Evolutionary conservation across 2,329 filamentous ascomycete species (phyloP), one percentile per base, ranked within the genome.

Genomic region (Fusarium tuaranense): DNA sequence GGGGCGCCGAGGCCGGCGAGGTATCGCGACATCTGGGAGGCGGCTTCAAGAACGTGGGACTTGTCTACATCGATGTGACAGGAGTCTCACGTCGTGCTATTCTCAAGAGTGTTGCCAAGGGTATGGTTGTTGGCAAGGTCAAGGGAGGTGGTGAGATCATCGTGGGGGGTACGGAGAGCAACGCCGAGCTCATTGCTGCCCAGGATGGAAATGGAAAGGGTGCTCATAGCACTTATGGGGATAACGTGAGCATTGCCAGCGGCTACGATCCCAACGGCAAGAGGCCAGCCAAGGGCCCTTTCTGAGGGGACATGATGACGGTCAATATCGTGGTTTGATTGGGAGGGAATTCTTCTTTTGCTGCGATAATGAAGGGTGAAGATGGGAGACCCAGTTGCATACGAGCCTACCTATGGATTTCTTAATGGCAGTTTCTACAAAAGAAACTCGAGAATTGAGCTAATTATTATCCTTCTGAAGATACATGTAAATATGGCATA

Each of bases 41-140:
- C 7, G 96, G 95, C 27, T 92, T 98, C 79, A 98, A 97, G 88
- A 99, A 98, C 76, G 97, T 98, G 9, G 97, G 95, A 7, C 88
- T 99, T 32, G 97, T 99, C 36, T 99, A 99, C 81, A 98, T 99
- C 70, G 97, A 99, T 78, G 96, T 97, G 2, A 93, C 95, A 0
- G 97, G 97, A 39, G 97, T 99, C 2, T 97, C 94, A 65, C 89
- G 97, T 48, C 91, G 92, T 71, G 97, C 97, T 0, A 91, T 99
- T 51, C 90, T 99, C 81, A 99, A 98, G 87, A 94, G 93, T 48
- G 97, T 98, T 1, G 97, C 95, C 22, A 98, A 97, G 86, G 95
- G 97, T 46, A 98, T 99, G 97, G 92, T 97, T 0, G 92, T 97
- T 7, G 94, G 94, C 39, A 92, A 91, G 74, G 94, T 96, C 59